A percentile compares a stretch with the other conserved stretches of the same genome.
phyloP scores from a whole-genome alignment of 352 stramenopile species.

The Peronospora belbahrii region DNA sequence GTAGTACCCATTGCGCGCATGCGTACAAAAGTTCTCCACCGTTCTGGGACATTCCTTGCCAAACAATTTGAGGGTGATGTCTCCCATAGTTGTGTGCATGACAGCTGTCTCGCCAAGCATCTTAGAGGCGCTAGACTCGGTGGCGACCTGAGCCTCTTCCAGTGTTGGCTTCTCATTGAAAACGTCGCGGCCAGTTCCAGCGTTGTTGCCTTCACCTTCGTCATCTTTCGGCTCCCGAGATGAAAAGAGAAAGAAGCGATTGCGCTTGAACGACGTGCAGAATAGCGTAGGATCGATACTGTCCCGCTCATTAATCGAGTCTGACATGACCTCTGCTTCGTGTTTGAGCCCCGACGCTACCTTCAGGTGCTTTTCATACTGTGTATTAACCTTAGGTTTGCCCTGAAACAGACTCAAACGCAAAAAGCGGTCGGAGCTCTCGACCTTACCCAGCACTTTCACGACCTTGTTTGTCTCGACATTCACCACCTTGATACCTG shows the following conservation, averaged over 20 bases:
- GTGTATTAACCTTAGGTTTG: conserved; percentile 92
- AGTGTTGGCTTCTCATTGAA: conserved; percentile 97
- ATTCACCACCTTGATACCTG: conserved; percentile 97
- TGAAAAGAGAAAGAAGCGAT: conserved; percentile 97
- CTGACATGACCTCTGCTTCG: conserved; percentile 54
- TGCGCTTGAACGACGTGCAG: conserved; percentile 82
- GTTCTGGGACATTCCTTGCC: conserved; percentile 90
- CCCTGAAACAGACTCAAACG: conserved; percentile 91
- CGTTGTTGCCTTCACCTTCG: conserved; percentile 42
- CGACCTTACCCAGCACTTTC: conserved; percentile 89
- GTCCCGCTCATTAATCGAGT: conserved; percentile 30
- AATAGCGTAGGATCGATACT: conserved; percentile 83
- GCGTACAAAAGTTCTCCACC: conserved; percentile 97
- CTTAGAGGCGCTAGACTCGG: conserved; percentile 59
- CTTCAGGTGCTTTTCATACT: conserved; percentile 87
- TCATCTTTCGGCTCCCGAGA: conserved; percentile 87
- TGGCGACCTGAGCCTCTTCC: conserved; percentile 87
- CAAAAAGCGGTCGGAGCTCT: conserved; percentile 94
- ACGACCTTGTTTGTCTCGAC: conserved; percentile 91
- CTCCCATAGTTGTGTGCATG: conserved; percentile 97
- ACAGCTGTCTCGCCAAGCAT: conserved; percentile 76
- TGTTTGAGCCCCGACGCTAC: conserved; percentile 40
- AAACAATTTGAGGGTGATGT: conserved; percentile 97
- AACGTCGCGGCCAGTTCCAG: conserved; percentile 83
- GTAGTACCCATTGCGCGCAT: conserved; percentile 96